Percentiles rank a stretch among this genome's conserved stretches.
Evolutionary conservation across 2,329 filamentous ascomycete genomes (phyloP).

Genomic region (Penicillium sp.): DNA sequence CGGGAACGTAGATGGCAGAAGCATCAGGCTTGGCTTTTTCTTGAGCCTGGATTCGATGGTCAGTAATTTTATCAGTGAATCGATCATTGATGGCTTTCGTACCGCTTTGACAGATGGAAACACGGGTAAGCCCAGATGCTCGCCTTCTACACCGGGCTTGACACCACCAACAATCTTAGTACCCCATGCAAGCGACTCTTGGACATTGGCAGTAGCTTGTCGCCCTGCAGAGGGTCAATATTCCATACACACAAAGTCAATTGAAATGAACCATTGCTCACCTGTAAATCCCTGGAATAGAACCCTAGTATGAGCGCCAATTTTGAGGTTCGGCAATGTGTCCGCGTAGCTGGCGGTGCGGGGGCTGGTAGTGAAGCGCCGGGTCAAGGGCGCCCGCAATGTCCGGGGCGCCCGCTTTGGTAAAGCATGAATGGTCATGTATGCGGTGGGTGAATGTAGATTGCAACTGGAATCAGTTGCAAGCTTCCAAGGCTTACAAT

Average conservation of each 20-base stretch:
- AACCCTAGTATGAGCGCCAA: conserved; percentile 66
- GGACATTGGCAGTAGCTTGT: conserved; percentile 69
- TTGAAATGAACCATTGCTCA: conserved; percentile 17
- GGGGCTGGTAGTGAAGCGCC: conserved; percentile 36
- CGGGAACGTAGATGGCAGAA: conserved; percentile 77
- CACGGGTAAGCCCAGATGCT: conserved; percentile 73
- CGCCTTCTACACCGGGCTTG: conserved; percentile 67
- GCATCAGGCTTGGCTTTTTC: conserved; percentile 72
- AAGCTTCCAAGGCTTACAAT: too few species aligned
- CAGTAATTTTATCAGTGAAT: background rate
- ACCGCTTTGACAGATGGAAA: conserved; percentile 66
- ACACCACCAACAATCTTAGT: conserved; percentile 80
- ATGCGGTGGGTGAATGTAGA: background rate
- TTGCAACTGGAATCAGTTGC: background rate
- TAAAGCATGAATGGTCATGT: conserved; percentile 23
- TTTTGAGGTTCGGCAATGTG: conserved; percentile 66
- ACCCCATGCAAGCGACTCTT: conserved; percentile 74
- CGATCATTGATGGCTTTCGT: conserved; percentile 4
- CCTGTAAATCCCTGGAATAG: conserved; percentile 74
- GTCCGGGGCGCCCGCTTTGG: conserved; percentile 21
- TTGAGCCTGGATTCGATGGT: conserved; percentile 55
- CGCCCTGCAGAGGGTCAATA: conserved; percentile 28
- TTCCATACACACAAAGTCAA: background rate
- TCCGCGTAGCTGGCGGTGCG: conserved; percentile 52
- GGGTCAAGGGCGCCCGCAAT: conserved; percentile 9